Evolutionary conservation across 1,284 basidiomycete species (phyloP), one percentile per base, ranked within the genome.

Genomic region (Ustilago bromivora): DNA sequence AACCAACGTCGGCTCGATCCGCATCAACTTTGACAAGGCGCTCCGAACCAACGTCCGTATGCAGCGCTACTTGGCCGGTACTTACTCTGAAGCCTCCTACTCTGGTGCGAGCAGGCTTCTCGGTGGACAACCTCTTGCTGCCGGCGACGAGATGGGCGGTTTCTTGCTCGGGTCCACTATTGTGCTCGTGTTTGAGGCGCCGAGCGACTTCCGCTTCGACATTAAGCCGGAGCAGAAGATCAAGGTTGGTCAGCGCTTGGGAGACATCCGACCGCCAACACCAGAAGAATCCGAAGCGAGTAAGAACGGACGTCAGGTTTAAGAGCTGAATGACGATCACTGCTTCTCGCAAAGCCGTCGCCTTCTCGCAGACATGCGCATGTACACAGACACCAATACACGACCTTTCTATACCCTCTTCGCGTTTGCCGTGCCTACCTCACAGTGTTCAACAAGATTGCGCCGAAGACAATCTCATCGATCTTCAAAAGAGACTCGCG

Each of bases 1-100:
- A 2, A 98, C 96, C 23, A 99, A 99, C 86, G 97, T 99, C 65
- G 96, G 96, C 10, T 94, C 93, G 76, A 99, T 99, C 88, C 92
- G 92, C 76, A 91, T 99, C 87, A 96, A 98, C 87, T 99, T 99
- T 87, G 97, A 99, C 87, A 89, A 92, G 83, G 93, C 92, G 58
- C 71, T 89, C 79, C 79, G 83, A 49, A 86, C 85, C 61, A 86
- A 86, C 63, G 70, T 81, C 17, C 67, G 67, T 23, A 80, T 71
- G 59, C 71, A 80, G 66, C 71, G 78, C 31, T 65, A 73, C 49
- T 70, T 83, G 28, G 69, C 93, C 0, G 95, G 96, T 28, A 95
- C 95, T 1, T 98, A 94, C 87, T 91, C 91, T 10, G 96, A 99
- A 87, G 96, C 96, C 0, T 92, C 76, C 7, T 86, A 86, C 66